Evolutionary conservation across 163 green algal species (phyloP).

Genomic region (Scenedesmus sp.): DNA sequence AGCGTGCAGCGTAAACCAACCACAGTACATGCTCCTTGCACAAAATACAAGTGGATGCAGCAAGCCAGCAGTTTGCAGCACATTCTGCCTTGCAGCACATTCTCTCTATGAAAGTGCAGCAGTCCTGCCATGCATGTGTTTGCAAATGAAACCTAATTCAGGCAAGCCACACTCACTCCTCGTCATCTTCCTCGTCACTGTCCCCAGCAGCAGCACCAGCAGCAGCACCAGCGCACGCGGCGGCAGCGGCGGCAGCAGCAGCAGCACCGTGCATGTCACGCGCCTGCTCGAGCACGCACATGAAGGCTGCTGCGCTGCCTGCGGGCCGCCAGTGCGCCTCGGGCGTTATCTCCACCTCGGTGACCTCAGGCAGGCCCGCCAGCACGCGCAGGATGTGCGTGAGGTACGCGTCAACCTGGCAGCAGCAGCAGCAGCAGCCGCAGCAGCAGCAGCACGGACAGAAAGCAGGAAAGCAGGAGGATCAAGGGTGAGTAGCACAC

Average conservation of each 20-base stretch:
- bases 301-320: constrained; percentile 50
- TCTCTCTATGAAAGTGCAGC: too few relatives aligned
- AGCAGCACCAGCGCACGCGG: not conserved
- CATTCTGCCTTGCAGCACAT: too few relatives aligned
- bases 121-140: not conserved
- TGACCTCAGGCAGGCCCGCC: constrained; percentile 59
- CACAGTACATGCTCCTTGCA: too few relatives aligned
- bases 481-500: too few relatives aligned
- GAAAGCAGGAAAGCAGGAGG: not conserved
- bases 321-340: constrained; percentile 75
- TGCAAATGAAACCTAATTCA: not conserved
- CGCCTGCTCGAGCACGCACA: not conserved
- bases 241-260: not conserved
- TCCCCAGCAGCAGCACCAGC: not conserved
- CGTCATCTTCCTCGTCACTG: constrained; percentile 17
- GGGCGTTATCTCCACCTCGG: constrained; percentile 74
- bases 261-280: not conserved
- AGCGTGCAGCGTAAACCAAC: too few relatives aligned
- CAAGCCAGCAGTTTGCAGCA: too few relatives aligned
- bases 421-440: constrained; percentile 29
- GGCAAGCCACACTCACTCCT: not conserved
- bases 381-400: constrained; percentile 66
- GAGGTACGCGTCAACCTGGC: constrained; percentile 73
- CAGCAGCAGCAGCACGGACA: not conserved
- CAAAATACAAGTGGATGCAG: too few relatives aligned